These are phyloP conservation scores for Ustilago trichophora DNA, from an alignment of 1,284 basidiomycete genomes.

Conservation along the genomic window DNA sequence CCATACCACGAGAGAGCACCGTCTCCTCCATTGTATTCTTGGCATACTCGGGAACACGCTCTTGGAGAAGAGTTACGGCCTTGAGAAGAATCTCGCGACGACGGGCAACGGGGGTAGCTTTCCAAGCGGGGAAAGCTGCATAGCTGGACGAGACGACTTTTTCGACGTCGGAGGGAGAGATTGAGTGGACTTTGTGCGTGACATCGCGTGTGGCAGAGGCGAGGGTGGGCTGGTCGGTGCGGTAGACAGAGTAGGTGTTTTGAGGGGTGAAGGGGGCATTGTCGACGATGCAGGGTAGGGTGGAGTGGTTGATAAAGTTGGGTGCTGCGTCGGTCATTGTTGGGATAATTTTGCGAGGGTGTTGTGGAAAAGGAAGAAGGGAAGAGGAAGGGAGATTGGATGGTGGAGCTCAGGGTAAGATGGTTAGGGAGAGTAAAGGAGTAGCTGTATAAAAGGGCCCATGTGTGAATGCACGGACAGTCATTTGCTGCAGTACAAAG, in stretches of 20 bases:
- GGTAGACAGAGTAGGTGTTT: constrained; percentile 54
- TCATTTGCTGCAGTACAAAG: too few relatives aligned
- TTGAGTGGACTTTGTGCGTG: constrained; percentile 24
- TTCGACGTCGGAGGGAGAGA: constrained; percentile 16
- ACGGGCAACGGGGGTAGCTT: constrained; percentile 31
- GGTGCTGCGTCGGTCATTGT: constrained; percentile 11
- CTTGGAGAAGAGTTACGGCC: constrained; percentile 22
- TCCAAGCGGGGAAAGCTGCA: constrained; percentile 40
- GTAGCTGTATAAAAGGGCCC: too few relatives aligned
- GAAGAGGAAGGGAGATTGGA: too few relatives aligned
- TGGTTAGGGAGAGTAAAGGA: too few relatives aligned
- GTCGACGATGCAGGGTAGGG: constrained; percentile 60
- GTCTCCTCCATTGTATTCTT: constrained; percentile 42
- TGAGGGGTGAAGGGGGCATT: constrained; percentile 46
- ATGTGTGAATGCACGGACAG: too few relatives aligned
- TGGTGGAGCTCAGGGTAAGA: too few relatives aligned
- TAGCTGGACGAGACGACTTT: constrained; percentile 16
- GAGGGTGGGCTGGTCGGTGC: constrained; percentile 30
- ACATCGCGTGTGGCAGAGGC: constrained; percentile 24
- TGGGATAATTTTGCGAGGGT: too few relatives aligned
- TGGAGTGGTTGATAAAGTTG: constrained; percentile 17
- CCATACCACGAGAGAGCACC: constrained; percentile 37
- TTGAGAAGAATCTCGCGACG: constrained; percentile 48
- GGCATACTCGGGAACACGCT: constrained; percentile 39
- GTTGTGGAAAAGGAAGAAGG: too few relatives aligned